These are phyloP conservation scores for Alisma plantagoaquatica DNA, from an alignment of 106 monocot genomes.

Conservation along the genomic window DNA sequence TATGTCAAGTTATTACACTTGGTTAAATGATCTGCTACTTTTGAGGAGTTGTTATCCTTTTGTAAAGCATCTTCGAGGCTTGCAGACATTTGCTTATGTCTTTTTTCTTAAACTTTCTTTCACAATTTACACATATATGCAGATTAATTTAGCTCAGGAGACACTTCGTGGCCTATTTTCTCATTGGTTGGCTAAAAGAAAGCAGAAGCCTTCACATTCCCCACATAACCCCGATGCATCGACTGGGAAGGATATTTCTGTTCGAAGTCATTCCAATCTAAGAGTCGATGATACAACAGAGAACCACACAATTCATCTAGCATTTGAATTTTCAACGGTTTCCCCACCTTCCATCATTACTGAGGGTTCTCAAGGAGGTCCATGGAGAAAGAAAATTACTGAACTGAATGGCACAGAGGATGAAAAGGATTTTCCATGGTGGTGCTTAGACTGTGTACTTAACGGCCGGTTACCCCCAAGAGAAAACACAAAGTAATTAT, in stretches of 20 bases:
- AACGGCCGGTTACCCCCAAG: conserved; percentile 58
- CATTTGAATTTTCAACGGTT: conserved; percentile 71
- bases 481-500: conserved; percentile 80
- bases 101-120: background rate
- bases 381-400: conserved; percentile 89
- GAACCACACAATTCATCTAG: conserved; percentile 39
- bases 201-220: conserved; percentile 41
- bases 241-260: conserved; percentile 36
- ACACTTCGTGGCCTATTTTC: conserved; percentile 77
- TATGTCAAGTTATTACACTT: too few species aligned
- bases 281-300: conserved; percentile 57
- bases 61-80: too few species aligned
- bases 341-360: conserved; percentile 88
- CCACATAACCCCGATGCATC: conserved; percentile 45
- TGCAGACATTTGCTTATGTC: too few species aligned
- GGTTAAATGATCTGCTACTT: too few species aligned
- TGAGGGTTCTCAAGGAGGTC: conserved; percentile 77
- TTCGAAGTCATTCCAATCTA: conserved; percentile 42
- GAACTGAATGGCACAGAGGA: conserved; percentile 87
- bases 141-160: conserved; percentile 97
- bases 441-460: conserved; percentile 85
- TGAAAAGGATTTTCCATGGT: conserved; percentile 88
- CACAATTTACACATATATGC: conserved; percentile 2
- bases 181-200: conserved; percentile 77
- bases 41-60: too few species aligned